These are phyloP conservation scores for Ochromonas danica DNA, from an alignment of 108 stramenopile genomes.

Conservation along the genomic window DNA sequence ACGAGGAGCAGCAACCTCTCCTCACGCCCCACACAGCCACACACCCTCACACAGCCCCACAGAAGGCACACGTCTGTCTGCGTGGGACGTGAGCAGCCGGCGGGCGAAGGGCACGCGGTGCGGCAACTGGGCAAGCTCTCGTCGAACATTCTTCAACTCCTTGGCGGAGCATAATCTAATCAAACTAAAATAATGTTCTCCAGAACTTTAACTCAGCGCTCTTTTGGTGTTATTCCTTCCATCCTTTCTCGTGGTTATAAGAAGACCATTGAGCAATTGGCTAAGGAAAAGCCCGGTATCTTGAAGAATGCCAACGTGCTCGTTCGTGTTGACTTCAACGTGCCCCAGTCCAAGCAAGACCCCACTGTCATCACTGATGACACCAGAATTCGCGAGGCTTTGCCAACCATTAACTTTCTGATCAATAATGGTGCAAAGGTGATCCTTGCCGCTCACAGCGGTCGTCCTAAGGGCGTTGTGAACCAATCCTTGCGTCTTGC, in stretches of 20 bases:
- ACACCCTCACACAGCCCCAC: too few relatives aligned
- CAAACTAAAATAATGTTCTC: neutral
- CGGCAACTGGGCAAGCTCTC: too few relatives aligned
- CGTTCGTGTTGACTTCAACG: constrained; percentile 82
- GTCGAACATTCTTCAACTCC: too few relatives aligned
- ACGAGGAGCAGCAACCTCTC: too few relatives aligned
- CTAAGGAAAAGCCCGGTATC: constrained; percentile 6
- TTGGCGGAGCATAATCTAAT: neutral
- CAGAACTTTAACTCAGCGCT: neutral
- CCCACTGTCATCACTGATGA: constrained; percentile 80
- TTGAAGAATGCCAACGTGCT: constrained; percentile 56
- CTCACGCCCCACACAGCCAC: too few relatives aligned
- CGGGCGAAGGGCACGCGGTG: too few relatives aligned
- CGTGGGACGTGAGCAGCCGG: too few relatives aligned
- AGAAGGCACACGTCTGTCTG: too few relatives aligned
- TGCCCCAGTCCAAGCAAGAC: constrained; percentile 75
- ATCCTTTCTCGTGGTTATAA: neutral
- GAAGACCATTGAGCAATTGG: constrained; percentile 35
- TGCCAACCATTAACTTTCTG: constrained; percentile 71
- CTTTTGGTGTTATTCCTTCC: neutral
- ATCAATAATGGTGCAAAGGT: constrained; percentile 69
- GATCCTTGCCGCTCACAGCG: constrained; percentile 78
- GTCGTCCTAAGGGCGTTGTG: constrained; percentile 83
- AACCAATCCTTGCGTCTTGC: constrained; percentile 65
- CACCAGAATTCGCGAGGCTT: constrained; percentile 75